These are phyloP conservation scores for Periconia sp. DNA, from an alignment of 2,329 filamentous ascomycete genomes.

Conservation along the genomic window DNA sequence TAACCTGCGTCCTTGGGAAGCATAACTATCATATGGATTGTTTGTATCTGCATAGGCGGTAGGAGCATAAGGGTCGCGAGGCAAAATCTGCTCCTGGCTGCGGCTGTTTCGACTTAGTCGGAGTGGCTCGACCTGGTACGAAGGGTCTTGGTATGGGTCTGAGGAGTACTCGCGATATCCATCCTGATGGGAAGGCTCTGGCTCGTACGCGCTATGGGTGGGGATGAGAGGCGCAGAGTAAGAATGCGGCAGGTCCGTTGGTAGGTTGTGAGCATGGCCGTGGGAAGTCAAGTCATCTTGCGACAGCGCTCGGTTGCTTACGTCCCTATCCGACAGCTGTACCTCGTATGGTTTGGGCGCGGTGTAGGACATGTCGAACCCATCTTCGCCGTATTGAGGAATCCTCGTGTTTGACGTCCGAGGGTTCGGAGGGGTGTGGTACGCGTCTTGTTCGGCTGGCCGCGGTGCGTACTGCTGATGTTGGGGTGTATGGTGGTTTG, in stretches of 20 bases:
- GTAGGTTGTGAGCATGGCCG: constrained; percentile 28
- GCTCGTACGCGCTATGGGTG: constrained; percentile 35
- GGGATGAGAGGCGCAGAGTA: constrained; percentile 54
- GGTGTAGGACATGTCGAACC: constrained; percentile 45
- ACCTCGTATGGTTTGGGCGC: constrained; percentile 45
- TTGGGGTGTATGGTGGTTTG: constrained; percentile 33
- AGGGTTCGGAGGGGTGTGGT: constrained; percentile 30
- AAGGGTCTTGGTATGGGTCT: constrained; percentile 34
- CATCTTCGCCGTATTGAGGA: constrained; percentile 24
- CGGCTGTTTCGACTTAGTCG: constrained; percentile 34
- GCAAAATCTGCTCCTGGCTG: constrained; percentile 28
- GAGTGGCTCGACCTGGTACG: constrained; percentile 42
- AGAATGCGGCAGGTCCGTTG: constrained; percentile 47
- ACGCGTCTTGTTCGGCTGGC: constrained; percentile 20
- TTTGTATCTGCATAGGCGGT: constrained; percentile 36
- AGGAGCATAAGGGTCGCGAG: constrained; percentile 39
- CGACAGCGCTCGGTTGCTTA: constrained; percentile 26
- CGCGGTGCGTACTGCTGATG: constrained; percentile 24
- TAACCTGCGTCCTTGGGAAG: constrained; percentile 55
- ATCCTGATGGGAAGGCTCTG: constrained; percentile 19
- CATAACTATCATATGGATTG: constrained; percentile 47
- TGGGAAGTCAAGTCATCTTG: constrained; percentile 35
- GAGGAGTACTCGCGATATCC: constrained; percentile 23
- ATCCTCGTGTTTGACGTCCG: constrained; percentile 29
- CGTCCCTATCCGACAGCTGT: constrained; percentile 32